A percentile compares a stretch with the other conserved stretches of the same genome.
phyloP scores from a whole-genome alignment of 2,329 filamentous ascomycete species.

The Alternaria arbusti region DNA sequence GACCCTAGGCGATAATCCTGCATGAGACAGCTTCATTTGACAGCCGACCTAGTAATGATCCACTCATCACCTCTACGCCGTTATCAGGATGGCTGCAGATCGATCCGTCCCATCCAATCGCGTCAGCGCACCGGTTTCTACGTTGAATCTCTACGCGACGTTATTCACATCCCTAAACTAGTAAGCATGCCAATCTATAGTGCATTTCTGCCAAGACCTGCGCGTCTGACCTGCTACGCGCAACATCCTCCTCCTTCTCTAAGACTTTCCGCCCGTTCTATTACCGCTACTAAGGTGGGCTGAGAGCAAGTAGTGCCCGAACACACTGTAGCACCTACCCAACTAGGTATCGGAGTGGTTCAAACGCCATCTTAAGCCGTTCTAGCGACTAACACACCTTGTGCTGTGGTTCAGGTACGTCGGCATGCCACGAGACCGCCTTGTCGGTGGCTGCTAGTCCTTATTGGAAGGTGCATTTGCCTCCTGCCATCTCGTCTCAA shows the following conservation, averaged over 20 bases:
- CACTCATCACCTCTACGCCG: slow-evolving; percentile 15
- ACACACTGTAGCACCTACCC: slow-evolving; percentile 39
- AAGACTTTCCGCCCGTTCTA: slow-evolving; percentile 20
- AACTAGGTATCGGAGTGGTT: slow-evolving; percentile 34
- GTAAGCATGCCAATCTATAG: slow-evolving; percentile 41
- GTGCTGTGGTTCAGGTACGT: slow-evolving; percentile 20
- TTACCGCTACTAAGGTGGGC: slow-evolving; percentile 33
- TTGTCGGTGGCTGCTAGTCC: slow-evolving; percentile 28
- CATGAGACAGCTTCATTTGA: slow-evolving; percentile 20
- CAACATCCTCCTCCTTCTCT: slow-evolving; percentile 24
- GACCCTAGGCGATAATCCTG: slow-evolving; percentile 6
- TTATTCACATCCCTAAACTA: slow-evolving; percentile 40
- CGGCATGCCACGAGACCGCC: slow-evolving; percentile 23
- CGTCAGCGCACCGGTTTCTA: slow-evolving; percentile 16
- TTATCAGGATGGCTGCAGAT: slow-evolving; percentile 27
- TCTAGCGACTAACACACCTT: slow-evolving; percentile 17
- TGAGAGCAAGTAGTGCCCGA: slow-evolving; percentile 30
- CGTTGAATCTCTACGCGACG: slow-evolving; percentile 18
- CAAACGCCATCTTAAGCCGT: slow-evolving; percentile 34
- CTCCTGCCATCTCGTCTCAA: slow-evolving; percentile 16
- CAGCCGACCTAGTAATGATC: slow-evolving; percentile 11
- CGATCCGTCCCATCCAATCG: slow-evolving; percentile 23
- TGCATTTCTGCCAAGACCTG: slow-evolving; percentile 38
- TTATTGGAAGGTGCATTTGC: slow-evolving; percentile 40
- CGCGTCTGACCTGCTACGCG: slow-evolving; percentile 24